phyloP scores from a whole-genome alignment of 495 filamentous ascomycete species.

The Rhizodiscina lignyota region DNA sequence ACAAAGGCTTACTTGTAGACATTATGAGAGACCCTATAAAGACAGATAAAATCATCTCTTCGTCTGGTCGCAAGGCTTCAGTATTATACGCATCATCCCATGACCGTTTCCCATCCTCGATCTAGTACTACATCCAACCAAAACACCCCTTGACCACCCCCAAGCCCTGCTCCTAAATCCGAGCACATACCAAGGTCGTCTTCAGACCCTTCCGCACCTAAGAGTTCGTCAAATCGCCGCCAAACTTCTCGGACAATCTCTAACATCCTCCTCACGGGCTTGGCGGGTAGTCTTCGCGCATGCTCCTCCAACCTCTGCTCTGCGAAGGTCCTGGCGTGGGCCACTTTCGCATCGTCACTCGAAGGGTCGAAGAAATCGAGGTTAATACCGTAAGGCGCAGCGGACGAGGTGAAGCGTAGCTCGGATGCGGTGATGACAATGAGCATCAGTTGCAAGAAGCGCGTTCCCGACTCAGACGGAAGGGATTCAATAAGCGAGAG shows the following conservation, averaged over 20 bases:
- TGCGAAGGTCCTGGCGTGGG: constrained; percentile 28
- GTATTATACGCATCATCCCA: no score
- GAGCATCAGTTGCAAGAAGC: constrained; percentile 37
- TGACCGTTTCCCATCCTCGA: constrained; percentile 39
- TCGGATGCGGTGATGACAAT: constrained; percentile 34
- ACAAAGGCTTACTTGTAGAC: no score
- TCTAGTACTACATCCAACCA: constrained; percentile 45
- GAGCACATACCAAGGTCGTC: constrained; percentile 20
- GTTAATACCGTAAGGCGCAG: no score
- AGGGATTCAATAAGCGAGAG: constrained; percentile 33
- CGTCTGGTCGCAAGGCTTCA: no score
- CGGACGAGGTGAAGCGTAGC: constrained; percentile 24
- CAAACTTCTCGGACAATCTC: constrained; percentile 34
- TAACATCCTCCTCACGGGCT: constrained; percentile 32
- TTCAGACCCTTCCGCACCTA: no score
- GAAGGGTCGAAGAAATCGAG: constrained; percentile 18
- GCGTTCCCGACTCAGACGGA: constrained; percentile 35
- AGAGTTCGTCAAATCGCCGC: no score
- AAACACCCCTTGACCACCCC: constrained; percentile 14
- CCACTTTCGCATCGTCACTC: constrained; percentile 31
- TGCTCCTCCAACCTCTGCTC: constrained; percentile 31
- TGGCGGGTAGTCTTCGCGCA: constrained; percentile 32
- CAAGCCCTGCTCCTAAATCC: constrained; percentile 7
- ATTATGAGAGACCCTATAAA: no score
- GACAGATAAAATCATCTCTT: no score